Base-by-base conservation (phyloP, 139 green algal species). In the Eudorina sp. region DNA sequence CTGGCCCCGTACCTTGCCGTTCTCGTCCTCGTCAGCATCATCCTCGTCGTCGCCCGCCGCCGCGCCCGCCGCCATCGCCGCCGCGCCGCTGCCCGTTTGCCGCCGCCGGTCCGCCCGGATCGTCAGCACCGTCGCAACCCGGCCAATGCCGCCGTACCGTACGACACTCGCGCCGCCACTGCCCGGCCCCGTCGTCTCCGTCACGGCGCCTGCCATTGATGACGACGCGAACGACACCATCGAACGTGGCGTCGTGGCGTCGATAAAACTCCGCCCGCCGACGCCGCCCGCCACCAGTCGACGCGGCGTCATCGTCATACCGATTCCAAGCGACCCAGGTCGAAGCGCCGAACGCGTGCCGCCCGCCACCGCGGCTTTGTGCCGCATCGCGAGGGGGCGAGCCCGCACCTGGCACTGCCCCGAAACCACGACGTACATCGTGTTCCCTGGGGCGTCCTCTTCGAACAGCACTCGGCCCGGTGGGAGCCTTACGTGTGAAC, bases 341-440 rank as follows among this genome's bases (percentile, higher is more conserved):
- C 62, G 43, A 19, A n/a, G 41, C 5, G 19, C 27, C 40, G 43
- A 34, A 1, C 70, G 70, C 40, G 34, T 48, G 36, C 68, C 31
- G 19, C 68, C 68, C 31, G 19, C 68, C 36, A 21, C 16, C 13
- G 43, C 29, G 19, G 38, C 41, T 23, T 75, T 75, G 23, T 36
- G 1, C 1, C 70, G 70, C 41, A 38, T 6, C 5, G 83, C 31
- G 27, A 86, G 87, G 16, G 87, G 77, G 16, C 73, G 66, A 0
- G 90, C 90, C 7, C 90, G 48, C 3, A 92, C 80, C 0, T 78
- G 41, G 75, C 79, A 91, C 46, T 45, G 19, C 29, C 90, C 90
- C 11, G 83, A 51, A 68, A 92, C 27, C n/a, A 93, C 73, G 0
- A 78, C 81, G 18, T 40, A 87, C 81, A 87, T 87, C 18, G 40